Base-by-base conservation (phyloP, 306 rosid species). In the Citrullus amarus region DNA sequence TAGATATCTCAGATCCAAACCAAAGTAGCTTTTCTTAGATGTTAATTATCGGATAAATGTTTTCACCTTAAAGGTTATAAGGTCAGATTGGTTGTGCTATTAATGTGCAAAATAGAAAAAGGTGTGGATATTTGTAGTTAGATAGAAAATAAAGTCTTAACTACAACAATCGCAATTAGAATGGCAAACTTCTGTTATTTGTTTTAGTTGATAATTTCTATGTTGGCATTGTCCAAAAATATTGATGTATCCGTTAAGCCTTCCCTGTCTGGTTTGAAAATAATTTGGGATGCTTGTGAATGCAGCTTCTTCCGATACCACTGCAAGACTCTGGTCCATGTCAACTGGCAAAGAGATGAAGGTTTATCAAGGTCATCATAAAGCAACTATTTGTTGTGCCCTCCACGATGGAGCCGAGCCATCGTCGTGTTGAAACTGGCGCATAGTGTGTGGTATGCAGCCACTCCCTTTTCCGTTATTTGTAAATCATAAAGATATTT, bases 291-390 rank as follows among this genome's bases (percentile, higher is more conserved):
- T 44, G 34, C 65, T 72, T 11, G 15, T 83, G 54, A 16, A 9
- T 85, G 89, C 88, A 96, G 98, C 99, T 78, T 96, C 98, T 48
- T 96, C 98, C 46, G 99, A 96, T 84, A 57, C 91, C 38, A 92
- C 99, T 8, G 99, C 99, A 65, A 92, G 96, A 83, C 99, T 96
- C 74, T 96, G 99, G 99, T 86, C 90, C 78, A 87, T 90, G 93
- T 81, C 97, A 69, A 86, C 79, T 5, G 99, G 99, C 34, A 96
- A 96, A 84, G 97, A 89, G 79, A 91, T 95, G 75, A 89, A 77
- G 84, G 89, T 86, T 81, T 92, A 96, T 81, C 97, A 89, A 81
- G 99, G 99, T 38, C 98, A 96, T 84, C 99, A 92, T 83, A 96
- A 96, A 81, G 97, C 98, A 43, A 90, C 99, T 46, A 83, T 91